Percentiles rank a stretch among this genome's conserved stretches.
Evolutionary conservation across 129 eudicot species (phyloP).

Genomic region (Lactuca saligna): DNA sequence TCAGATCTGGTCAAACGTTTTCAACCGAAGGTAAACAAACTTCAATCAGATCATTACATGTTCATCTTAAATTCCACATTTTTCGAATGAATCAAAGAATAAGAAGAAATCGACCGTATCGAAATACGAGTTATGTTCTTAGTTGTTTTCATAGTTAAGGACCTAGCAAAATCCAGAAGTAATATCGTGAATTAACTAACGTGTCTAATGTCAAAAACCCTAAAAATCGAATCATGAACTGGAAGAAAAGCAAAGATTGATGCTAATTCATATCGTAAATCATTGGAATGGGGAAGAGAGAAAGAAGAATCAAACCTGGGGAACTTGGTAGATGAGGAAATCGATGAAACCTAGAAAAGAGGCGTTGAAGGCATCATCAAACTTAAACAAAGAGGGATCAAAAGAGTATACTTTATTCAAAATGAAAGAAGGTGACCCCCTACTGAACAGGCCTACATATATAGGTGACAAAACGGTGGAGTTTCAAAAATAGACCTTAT

Average conservation of each 20-base stretch:
- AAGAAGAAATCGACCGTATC: neutral
- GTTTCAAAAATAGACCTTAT: constrained; percentile 9
- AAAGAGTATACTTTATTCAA: constrained; percentile 14
- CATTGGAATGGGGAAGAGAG: neutral
- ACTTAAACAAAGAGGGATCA: constrained; percentile 27
- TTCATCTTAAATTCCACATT: constrained; percentile 5
- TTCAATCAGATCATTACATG: constrained; percentile 15
- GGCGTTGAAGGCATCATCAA: constrained; percentile 25
- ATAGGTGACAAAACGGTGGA: constrained; percentile 9
- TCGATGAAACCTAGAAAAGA: constrained; percentile 35
- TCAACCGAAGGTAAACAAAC: constrained; percentile 21
- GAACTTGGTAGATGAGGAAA: constrained; percentile 21
- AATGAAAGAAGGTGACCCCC: constrained; percentile 35
- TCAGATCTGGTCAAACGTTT: constrained; percentile 43
- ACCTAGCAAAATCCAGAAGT: constrained; percentile 20
- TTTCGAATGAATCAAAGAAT: constrained; percentile 19
- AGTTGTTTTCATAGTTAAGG: neutral
- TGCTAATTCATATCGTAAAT: constrained; percentile 6
- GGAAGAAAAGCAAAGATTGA: neutral
- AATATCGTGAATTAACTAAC: constrained; percentile 4
- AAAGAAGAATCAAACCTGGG: constrained; percentile 26
- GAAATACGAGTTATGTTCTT: constrained; percentile 1
- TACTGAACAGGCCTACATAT: constrained; percentile 26
- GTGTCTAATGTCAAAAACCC: constrained; percentile 16
- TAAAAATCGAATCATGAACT: constrained; percentile 24